Evolutionary conservation across 1,284 basidiomycete species (phyloP).

Genomic region (Ceratobasidium sp.): DNA sequence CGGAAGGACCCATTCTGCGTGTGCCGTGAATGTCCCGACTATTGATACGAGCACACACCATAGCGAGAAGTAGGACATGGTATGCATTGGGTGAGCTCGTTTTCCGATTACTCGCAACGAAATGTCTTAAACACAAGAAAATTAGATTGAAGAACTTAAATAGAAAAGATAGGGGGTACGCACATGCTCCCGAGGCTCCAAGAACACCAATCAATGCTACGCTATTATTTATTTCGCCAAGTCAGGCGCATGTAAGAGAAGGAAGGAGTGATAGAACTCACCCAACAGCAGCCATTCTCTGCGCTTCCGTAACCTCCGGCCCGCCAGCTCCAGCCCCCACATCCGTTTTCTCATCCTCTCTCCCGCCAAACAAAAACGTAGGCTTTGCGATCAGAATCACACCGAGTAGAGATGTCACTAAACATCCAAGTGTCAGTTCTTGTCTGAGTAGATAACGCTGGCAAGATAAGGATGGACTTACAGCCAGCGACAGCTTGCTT

Average conservation of each 20-base stretch:
- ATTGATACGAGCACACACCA: conserved; percentile 40
- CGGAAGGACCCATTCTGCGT: conserved; percentile 12
- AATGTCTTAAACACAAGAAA: conserved; percentile 49
- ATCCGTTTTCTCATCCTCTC: conserved; percentile 14
- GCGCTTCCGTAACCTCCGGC: conserved; percentile 46
- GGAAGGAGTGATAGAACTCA: conserved; percentile 30
- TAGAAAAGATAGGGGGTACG: not conserved
- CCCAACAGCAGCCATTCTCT: conserved; percentile 50
- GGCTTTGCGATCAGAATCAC: conserved; percentile 55
- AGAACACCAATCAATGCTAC: conserved; percentile 50
- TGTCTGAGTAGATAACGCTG: not conserved
- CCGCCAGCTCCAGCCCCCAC: conserved; percentile 11
- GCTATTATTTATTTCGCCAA: conserved; percentile 14
- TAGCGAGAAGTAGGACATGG: conserved; percentile 57
- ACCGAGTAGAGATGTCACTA: conserved; percentile 55
- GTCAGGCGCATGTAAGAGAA: too few relatives aligned
- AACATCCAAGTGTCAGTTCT: not conserved
- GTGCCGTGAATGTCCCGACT: conserved; percentile 53
- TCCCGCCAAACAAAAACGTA: conserved; percentile 40
- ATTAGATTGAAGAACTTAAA: not conserved
- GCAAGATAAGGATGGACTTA: conserved; percentile 40
- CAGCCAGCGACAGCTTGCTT: conserved; percentile 61
- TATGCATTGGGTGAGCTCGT: conserved; percentile 59
- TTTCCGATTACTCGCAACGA: conserved; percentile 59
- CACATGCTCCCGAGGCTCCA: conserved; percentile 46